These are phyloP conservation scores for Podaxis sp. DNA, from an alignment of 768 basidiomycete genomes.

Conservation along the genomic window DNA sequence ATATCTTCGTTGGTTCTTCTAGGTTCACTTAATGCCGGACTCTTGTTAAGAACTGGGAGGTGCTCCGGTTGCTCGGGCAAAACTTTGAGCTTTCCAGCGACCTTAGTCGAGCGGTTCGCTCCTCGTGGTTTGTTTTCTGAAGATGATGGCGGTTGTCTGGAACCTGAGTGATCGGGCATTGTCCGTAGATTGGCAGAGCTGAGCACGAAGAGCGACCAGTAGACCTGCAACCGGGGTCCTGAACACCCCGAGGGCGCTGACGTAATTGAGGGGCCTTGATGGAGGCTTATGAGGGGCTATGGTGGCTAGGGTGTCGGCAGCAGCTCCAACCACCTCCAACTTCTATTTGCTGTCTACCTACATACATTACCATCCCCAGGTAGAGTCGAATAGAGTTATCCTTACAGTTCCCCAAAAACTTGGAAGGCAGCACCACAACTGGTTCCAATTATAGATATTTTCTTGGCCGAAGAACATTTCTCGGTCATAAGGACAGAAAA, in stretches of 20 bases:
- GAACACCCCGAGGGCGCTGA: not conserved
- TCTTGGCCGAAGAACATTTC: constrained; percentile 1
- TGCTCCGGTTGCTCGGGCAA: constrained; percentile 81
- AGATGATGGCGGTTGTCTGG: constrained; percentile 4
- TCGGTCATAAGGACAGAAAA: constrained; percentile 9
- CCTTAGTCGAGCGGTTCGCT: constrained; percentile 77
- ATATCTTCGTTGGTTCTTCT: constrained; percentile 29
- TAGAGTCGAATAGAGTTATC: not conserved
- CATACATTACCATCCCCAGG: not conserved
- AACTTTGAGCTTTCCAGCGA: constrained; percentile 84
- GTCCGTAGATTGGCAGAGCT: not conserved
- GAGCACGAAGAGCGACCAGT: not conserved
- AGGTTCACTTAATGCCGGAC: constrained; percentile 23
- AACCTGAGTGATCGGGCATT: constrained; percentile 10
- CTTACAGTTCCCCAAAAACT: not conserved
- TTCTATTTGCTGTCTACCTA: not conserved
- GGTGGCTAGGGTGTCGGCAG: no score
- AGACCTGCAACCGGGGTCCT: not conserved
- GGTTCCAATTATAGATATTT: not conserved
- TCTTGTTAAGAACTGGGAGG: constrained; percentile 31
- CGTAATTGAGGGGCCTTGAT: constrained; percentile 6
- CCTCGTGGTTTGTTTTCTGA: constrained; percentile 60
- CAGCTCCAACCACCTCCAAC: not conserved
- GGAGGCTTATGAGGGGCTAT: not conserved
- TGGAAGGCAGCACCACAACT: not conserved